Conservation (phyloP, 2,329 filamentous ascomycete genomes). For the Knufia petricola region DNA sequence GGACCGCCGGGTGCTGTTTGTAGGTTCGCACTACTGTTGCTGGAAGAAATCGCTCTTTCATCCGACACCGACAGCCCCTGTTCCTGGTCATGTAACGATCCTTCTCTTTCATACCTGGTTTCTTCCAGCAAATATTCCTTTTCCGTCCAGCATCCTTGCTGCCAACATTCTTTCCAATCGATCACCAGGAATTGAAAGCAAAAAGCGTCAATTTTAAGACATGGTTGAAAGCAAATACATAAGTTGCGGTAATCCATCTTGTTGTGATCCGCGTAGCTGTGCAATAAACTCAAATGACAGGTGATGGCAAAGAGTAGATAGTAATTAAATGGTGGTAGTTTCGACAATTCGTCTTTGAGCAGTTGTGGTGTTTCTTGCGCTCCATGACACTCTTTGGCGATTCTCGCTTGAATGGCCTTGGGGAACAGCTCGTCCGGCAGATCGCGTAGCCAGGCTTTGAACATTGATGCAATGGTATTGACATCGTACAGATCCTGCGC, state of each 20-base stretch:
- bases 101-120: slow-evolving; percentile 23
- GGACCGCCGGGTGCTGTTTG: background rate
- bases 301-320: slow-evolving; percentile 96
- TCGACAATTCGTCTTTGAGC: slow-evolving; percentile 83
- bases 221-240: slow-evolving; percentile 94
- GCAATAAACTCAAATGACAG: slow-evolving; percentile 82
- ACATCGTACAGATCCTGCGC: slow-evolving; percentile 86
- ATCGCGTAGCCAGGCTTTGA: slow-evolving; percentile 91
- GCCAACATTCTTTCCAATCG: slow-evolving; percentile 95
- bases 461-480: slow-evolving; percentile 90
- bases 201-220: slow-evolving; percentile 90
- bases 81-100: slow-evolving; percentile 19
- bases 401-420: slow-evolving; percentile 67
- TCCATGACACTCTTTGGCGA: slow-evolving; percentile 69
- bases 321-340: slow-evolving; percentile 93
- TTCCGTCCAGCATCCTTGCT: slow-evolving; percentile 78
- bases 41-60: slow-evolving; percentile 54
- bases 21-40: slow-evolving; percentile 50
- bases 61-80: slow-evolving; percentile 29
- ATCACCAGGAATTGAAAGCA: slow-evolving; percentile 93
- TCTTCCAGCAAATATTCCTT: slow-evolving; percentile 61
- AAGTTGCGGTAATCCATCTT: slow-evolving; percentile 97
- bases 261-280: slow-evolving; percentile 89
- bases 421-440: slow-evolving; percentile 92
- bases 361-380: slow-evolving; percentile 72